Evolutionary conservation across 1,139 yeast species (phyloP).

Genomic region (Entelexis sorbosivorans): DNA sequence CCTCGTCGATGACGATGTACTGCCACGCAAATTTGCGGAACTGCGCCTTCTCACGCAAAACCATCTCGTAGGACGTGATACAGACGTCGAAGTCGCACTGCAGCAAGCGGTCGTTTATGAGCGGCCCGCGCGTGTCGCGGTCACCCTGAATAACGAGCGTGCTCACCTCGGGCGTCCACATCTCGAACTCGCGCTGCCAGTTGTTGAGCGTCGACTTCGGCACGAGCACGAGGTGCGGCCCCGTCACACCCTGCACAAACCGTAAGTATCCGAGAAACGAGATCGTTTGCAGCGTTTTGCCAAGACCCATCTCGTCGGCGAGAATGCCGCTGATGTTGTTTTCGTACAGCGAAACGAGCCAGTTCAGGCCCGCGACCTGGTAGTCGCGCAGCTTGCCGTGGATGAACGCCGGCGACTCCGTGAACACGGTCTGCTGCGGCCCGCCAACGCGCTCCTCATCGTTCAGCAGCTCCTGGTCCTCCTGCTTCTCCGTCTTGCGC

Average conservation of each 20-base stretch:
- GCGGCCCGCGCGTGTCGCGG: constrained; percentile 57
- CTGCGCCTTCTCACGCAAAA: constrained; percentile 73
- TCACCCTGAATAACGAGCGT: constrained; percentile 78
- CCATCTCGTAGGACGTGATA: constrained; percentile 86
- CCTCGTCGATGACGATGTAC: constrained; percentile 89
- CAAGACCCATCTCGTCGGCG: constrained; percentile 98
- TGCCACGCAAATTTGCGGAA: constrained; percentile 86
- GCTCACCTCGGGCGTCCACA: constrained; percentile 94
- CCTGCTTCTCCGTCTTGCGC: constrained; percentile 48
- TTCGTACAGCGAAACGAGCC: constrained; percentile 76
- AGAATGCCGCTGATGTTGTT: constrained; percentile 81
- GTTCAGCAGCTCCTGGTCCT: constrained; percentile 75
- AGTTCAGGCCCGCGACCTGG: constrained; percentile 86
- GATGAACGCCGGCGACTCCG: constrained; percentile 66
- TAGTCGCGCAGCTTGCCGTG: constrained; percentile 36
- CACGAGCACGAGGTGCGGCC: constrained; percentile 85
- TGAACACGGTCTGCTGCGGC: constrained; percentile 46
- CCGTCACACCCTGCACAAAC: constrained; percentile 61
- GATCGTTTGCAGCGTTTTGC: constrained; percentile 89
- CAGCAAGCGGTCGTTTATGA: constrained; percentile 50
- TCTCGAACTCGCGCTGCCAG: constrained; percentile 87
- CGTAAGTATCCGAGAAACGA: constrained; percentile 82
- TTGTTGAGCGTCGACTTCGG: constrained; percentile 93
- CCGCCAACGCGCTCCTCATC: constrained; percentile 47
- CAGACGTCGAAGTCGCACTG: constrained; percentile 81